A percentile compares a stretch with the other conserved stretches of the same genome.
phyloP scores from a whole-genome alignment of 2,329 filamentous ascomycete genomes.

The Talaromyces marneffei region DNA sequence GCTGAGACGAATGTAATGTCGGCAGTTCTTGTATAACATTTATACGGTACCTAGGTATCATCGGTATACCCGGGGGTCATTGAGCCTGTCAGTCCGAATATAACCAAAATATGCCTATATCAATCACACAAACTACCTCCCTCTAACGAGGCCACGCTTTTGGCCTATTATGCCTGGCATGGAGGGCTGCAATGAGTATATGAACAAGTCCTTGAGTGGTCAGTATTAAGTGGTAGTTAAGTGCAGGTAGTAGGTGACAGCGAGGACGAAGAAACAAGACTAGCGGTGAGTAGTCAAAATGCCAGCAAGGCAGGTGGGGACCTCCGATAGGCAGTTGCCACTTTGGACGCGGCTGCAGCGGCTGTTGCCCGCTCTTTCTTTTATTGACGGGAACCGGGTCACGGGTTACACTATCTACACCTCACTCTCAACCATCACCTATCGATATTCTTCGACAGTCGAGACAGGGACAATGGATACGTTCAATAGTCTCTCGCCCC shows the following conservation, averaged over 20 bases:
- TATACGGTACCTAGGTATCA: too few species aligned
- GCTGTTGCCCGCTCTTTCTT: neutral
- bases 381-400: neutral
- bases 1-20: neutral
- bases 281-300: constrained; percentile 2
- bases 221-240: too few species aligned
- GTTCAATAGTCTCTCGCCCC: neutral
- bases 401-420: neutral
- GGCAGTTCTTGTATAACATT: neutral
- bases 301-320: constrained; percentile 1
- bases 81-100: neutral
- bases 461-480: neutral
- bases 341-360: constrained; percentile 1
- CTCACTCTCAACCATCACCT: too few species aligned
- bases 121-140: neutral
- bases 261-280: neutral
- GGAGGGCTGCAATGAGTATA: too few species aligned
- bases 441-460: too few species aligned
- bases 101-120: neutral
- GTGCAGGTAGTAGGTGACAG: too few species aligned
- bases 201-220: too few species aligned
- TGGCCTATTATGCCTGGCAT: too few species aligned
- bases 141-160: neutral
- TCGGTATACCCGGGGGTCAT: too few species aligned
- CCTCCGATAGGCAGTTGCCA: neutral